A percentile compares a stretch with the other conserved stretches of the same genome.
These are phyloP conservation scores for Cichorium intybus DNA, from an alignment of 140 eudicot species.

Conservation along the genomic window DNA sequence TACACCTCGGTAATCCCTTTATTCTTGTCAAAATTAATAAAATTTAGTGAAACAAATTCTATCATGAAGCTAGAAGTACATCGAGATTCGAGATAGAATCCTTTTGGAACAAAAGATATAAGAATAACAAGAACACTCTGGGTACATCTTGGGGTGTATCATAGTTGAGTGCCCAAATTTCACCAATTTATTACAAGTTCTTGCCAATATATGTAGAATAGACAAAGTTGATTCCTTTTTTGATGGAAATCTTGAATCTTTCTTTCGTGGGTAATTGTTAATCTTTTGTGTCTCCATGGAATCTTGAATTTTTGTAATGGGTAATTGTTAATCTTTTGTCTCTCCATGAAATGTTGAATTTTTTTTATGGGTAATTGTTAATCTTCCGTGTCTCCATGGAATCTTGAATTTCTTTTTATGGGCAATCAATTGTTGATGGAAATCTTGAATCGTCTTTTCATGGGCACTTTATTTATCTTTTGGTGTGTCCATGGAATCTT, in stretches of 20 bases:
- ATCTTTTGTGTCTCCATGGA: too few species aligned
- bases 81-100: background rate
- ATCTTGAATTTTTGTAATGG: too few species aligned
- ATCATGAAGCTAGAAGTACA: background rate
- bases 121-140: too few species aligned
- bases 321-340: background rate
- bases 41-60: background rate
- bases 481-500: conserved; percentile 2
- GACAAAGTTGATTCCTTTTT: conserved; percentile 1
- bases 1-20: conserved; percentile 40
- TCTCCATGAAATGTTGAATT: too few species aligned
- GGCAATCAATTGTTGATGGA: too few species aligned
- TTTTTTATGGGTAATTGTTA: too few species aligned
- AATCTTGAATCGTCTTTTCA: too few species aligned
- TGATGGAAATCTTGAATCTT: background rate
- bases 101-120: background rate
- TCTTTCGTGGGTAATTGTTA: too few species aligned
- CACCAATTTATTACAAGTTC: background rate
- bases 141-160: too few species aligned
- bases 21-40: background rate
- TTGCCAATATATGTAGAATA: background rate
- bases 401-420: too few species aligned
- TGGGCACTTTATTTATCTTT: background rate
- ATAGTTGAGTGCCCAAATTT: too few species aligned
- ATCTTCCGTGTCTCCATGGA: too few species aligned